Conservation (phyloP, 495 filamentous ascomycete genomes). For the Neurospora sp. region DNA sequence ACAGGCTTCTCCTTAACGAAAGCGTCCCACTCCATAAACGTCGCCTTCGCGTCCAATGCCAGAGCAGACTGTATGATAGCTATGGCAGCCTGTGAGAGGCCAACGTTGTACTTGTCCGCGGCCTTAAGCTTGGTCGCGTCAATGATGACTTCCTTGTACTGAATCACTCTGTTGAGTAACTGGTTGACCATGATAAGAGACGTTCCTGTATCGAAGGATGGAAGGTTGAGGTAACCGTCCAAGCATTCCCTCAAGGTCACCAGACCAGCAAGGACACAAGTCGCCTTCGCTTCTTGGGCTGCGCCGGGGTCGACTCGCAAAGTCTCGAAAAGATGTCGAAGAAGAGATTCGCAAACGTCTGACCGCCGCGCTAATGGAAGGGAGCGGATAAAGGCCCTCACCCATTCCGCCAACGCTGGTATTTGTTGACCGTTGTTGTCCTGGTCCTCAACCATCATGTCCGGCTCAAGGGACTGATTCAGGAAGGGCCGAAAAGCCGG, state of each 20-base stretch:
- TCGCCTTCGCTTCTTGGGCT: slow-evolving; percentile 27
- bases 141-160: slow-evolving; percentile 36
- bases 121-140: slow-evolving; percentile 27
- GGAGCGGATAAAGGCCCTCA: slow-evolving; percentile 63
- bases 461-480: slow-evolving; percentile 42
- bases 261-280: slow-evolving; percentile 37
- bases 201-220: slow-evolving; percentile 33
- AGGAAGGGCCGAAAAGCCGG: slow-evolving; percentile 55
- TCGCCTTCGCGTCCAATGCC: slow-evolving; percentile 62
- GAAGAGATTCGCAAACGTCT: slow-evolving; percentile 60
- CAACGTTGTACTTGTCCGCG: slow-evolving; percentile 26
- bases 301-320: slow-evolving; percentile 42
- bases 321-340: slow-evolving; percentile 56
- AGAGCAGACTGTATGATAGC: slow-evolving; percentile 62
- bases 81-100: slow-evolving; percentile 38
- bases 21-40: slow-evolving; percentile 60
- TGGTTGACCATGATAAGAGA: slow-evolving; percentile 42
- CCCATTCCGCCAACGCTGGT: slow-evolving; percentile 52
- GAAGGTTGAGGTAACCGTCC: slow-evolving; percentile 30
- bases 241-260: slow-evolving; percentile 36
- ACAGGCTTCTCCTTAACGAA: slow-evolving; percentile 48
- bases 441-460: slow-evolving; percentile 43
- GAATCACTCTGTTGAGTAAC: slow-evolving; percentile 38
- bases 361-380: slow-evolving; percentile 59
- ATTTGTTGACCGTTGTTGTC: slow-evolving; percentile 37